Percentiles rank a stretch among this genome's conserved stretches.
These are phyloP conservation scores for Geranium incanum DNA, from an alignment of 441 rosid genomes.

Conservation along the genomic window DNA sequence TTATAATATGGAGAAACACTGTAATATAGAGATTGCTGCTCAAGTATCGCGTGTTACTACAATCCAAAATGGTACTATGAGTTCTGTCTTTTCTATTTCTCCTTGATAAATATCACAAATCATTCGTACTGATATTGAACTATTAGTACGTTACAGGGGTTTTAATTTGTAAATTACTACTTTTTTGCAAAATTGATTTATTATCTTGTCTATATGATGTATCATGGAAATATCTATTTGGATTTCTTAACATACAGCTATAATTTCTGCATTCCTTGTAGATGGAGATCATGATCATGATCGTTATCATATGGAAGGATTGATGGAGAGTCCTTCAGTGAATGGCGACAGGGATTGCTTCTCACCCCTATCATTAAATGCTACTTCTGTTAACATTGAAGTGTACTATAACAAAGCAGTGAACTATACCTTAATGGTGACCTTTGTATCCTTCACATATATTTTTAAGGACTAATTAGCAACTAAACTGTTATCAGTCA, in stretches of 20 bases:
- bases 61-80: conserved; percentile 44
- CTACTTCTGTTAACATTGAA: conserved; percentile 87
- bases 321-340: conserved; percentile 89
- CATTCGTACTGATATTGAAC: not conserved
- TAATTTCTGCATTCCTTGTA: conserved; percentile 23
- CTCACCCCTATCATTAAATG: conserved; percentile 72
- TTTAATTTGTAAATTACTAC: too few relatives aligned
- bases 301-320: conserved; percentile 73
- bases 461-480: conserved; percentile 12
- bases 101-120: not conserved
- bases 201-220: too few relatives aligned
- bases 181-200: too few relatives aligned
- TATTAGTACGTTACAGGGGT: too few relatives aligned
- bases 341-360: conserved; percentile 91
- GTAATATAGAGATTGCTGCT: conserved; percentile 89
- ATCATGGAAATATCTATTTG: too few relatives aligned
- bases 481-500: not conserved
- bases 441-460: conserved; percentile 83
- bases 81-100: not conserved
- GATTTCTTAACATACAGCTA: not conserved
- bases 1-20: conserved; percentile 92
- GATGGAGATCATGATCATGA: conserved; percentile 54
- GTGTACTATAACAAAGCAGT: conserved; percentile 97
- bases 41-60: conserved; percentile 57
- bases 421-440: conserved; percentile 96